Conservation (phyloP, 2,329 filamentous ascomycete species). For the Drechmeria coniospora region DNA sequence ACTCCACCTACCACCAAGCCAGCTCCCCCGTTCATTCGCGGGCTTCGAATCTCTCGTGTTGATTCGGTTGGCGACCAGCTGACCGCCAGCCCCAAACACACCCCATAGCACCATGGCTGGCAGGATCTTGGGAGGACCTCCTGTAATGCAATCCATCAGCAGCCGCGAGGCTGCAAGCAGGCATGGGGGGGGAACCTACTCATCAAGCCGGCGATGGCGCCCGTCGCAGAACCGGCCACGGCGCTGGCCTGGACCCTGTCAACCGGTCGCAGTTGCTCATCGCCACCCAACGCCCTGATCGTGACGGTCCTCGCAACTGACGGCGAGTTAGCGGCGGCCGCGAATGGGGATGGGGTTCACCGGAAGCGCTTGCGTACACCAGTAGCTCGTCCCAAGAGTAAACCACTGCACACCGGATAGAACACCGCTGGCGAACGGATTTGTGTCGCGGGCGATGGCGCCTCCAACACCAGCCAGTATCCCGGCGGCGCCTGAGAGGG, state of each 20-base stretch:
- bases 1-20: slow-evolving; percentile 49
- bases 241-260: slow-evolving; percentile 54
- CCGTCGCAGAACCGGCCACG: slow-evolving; percentile 56
- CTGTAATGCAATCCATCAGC: too few species aligned
- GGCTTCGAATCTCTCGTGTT: slow-evolving; percentile 10
- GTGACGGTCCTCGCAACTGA: slow-evolving; percentile 33
- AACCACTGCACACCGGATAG: slow-evolving; percentile 70
- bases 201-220: slow-evolving; percentile 38
- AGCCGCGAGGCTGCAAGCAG: too few species aligned
- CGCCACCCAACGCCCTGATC: slow-evolving; percentile 31
- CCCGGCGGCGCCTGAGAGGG: slow-evolving; percentile 38
- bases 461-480: slow-evolving; percentile 50
- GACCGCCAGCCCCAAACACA: slow-evolving; percentile 23
- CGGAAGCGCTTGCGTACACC: slow-evolving; percentile 39
- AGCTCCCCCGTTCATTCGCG: slow-evolving; percentile 23
- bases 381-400: slow-evolving; percentile 60
- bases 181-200: slow-evolving; percentile 28
- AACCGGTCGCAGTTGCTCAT: slow-evolving; percentile 34
- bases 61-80: slow-evolving; percentile 19
- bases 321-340: slow-evolving; percentile 4
- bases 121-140: slow-evolving; percentile 35
- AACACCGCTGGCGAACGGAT: slow-evolving; percentile 54
- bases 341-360: background rate
- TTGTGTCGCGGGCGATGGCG: slow-evolving; percentile 54
- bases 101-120: slow-evolving; percentile 35